These are phyloP conservation scores for Arctium minus DNA, from an alignment of 129 eudicot species.

Conservation along the genomic window DNA sequence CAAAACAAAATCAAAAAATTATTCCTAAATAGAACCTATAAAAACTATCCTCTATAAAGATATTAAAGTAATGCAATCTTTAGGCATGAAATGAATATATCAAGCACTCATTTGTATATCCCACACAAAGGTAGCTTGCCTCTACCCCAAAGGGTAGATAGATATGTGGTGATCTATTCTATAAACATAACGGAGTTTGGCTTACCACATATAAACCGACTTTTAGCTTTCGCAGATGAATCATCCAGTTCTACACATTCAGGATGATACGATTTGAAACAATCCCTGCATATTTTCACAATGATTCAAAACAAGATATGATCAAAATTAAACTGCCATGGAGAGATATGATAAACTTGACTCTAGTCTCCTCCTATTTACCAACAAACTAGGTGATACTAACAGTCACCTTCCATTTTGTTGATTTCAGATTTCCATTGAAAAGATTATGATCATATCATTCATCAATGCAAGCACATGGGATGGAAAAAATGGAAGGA, in stretches of 20 bases:
- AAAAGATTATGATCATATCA: background rate
- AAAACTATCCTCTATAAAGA: background rate
- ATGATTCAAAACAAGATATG: background rate
- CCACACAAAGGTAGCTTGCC: background rate
- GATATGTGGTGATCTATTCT: background rate
- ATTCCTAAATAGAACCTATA: background rate
- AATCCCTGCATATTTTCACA: slow-evolving; percentile 47
- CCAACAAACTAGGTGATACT: background rate
- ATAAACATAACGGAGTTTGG: slow-evolving; percentile 24
- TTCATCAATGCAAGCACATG: background rate
- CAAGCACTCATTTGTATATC: background rate
- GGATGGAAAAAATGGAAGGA: background rate
- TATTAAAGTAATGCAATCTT: background rate
- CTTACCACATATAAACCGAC: slow-evolving; percentile 66
- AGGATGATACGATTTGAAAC: slow-evolving; percentile 72
- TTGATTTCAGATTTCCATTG: background rate
- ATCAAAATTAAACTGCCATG: background rate
- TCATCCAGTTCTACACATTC: slow-evolving; percentile 58
- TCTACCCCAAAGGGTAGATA: too few species aligned
- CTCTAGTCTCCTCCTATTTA: background rate
- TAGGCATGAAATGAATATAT: background rate
- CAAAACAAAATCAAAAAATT: background rate
- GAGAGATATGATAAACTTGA: too few species aligned
- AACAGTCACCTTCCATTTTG: background rate
- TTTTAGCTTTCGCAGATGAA: slow-evolving; percentile 33